Conservation (phyloP, 192 early-diverging fungal genomes). For the Podila epicladia region DNA sequence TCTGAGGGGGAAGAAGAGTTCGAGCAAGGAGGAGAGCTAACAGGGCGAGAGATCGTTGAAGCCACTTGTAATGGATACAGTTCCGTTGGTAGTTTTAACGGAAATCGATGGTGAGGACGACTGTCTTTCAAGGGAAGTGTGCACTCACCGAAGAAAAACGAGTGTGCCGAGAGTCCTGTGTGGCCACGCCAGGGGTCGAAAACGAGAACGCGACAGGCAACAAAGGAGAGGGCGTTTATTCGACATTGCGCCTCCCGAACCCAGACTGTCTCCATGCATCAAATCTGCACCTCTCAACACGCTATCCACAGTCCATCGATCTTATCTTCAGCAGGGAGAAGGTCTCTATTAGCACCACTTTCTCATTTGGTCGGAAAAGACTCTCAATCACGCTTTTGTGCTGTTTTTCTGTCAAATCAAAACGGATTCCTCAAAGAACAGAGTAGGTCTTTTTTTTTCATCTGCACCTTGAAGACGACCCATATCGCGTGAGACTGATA, state of each 20-base stretch:
- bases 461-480: neutral
- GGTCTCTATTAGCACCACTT: neutral
- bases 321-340: neutral
- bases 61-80: too few species aligned
- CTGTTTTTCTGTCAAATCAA: slow-evolving; percentile 7
- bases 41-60: too few species aligned
- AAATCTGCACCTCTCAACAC: slow-evolving; percentile 2
- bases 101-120: neutral
- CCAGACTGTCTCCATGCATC: slow-evolving; percentile 7
- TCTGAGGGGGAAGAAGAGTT: too few species aligned
- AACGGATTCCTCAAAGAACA: slow-evolving; percentile 2
- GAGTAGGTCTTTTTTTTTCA: neutral
- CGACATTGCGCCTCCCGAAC: slow-evolving; percentile 4
- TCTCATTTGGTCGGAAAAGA: slow-evolving; percentile 4
- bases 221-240: slow-evolving; percentile 2
- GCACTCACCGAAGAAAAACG: neutral
- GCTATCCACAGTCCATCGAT: neutral
- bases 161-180: slow-evolving; percentile 5
- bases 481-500: slow-evolving; percentile 4
- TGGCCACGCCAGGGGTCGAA: slow-evolving; percentile 4
- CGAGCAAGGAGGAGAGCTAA: too few species aligned
- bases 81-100: too few species aligned
- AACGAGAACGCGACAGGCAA: slow-evolving; percentile 8
- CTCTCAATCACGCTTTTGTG: neutral
- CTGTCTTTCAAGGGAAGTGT: slow-evolving; percentile 3